phyloP scores from a whole-genome alignment of 2,329 filamentous ascomycete genomes.

The Aspergillus tamarii region DNA sequence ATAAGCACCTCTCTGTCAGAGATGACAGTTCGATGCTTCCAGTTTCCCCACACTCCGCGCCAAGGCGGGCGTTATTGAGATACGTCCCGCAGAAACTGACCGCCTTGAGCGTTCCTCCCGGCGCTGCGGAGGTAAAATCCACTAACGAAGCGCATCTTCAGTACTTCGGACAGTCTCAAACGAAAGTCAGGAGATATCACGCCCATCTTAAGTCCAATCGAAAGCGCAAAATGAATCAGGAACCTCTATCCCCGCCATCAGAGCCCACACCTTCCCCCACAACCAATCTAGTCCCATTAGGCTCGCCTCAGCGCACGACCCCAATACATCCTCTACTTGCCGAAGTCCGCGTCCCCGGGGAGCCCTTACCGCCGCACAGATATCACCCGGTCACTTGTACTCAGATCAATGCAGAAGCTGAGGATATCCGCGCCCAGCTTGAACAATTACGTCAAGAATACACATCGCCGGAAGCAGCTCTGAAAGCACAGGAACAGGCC shows the following conservation, averaged over 20 bases:
- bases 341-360: conserved; percentile 44
- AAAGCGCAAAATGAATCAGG: conserved; percentile 29
- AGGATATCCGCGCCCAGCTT: conserved; percentile 35
- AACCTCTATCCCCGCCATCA: conserved; percentile 40
- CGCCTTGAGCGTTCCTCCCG: not conserved
- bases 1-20: not conserved
- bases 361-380: conserved; percentile 34
- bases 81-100: conserved; percentile 11
- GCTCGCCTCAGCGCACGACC: conserved; percentile 40
- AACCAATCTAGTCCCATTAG: conserved; percentile 34
- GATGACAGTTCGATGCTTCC: not conserved
- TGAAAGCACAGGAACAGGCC: conserved; percentile 42
- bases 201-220: not conserved
- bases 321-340: conserved; percentile 44
- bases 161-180: not conserved
- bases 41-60: conserved; percentile 8
- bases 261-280: conserved; percentile 29
- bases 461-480: conserved; percentile 36
- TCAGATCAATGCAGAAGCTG: conserved; percentile 34
- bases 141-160: not conserved
- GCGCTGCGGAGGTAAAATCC: conserved; percentile 7
- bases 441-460: conserved; percentile 42
- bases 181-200: not conserved
- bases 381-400: conserved; percentile 46
- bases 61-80: conserved; percentile 7